These are phyloP conservation scores for Clarireedia hainanense DNA, from an alignment of 2,329 filamentous ascomycete species.

Conservation along the genomic window DNA sequence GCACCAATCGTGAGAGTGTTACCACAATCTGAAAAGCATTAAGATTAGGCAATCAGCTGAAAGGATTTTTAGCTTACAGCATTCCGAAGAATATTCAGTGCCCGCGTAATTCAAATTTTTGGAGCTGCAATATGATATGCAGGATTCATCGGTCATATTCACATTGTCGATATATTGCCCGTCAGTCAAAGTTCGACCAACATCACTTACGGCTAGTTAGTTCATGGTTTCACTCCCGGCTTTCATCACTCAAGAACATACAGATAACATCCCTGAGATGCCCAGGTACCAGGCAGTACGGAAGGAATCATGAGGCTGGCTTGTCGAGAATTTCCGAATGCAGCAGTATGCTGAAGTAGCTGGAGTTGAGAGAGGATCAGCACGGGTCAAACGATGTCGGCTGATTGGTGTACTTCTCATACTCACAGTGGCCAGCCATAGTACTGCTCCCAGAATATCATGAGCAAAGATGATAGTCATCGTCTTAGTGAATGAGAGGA, in stretches of 20 bases:
- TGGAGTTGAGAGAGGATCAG: neutral
- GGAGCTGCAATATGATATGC: conserved; percentile 21
- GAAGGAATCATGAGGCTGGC: conserved; percentile 3
- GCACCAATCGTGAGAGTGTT: conserved; percentile 14
- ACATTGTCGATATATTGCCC: conserved; percentile 13
- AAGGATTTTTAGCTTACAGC: conserved; percentile 18
- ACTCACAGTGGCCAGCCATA: neutral
- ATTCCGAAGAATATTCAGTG: conserved; percentile 23
- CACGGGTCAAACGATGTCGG: no score
- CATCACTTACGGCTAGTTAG: conserved; percentile 13
- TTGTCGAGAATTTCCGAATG: neutral
- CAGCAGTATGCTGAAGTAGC: neutral
- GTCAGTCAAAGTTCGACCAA: conserved; percentile 17
- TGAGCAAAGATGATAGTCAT: neutral
- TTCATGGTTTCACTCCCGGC: no score
- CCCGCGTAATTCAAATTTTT: conserved; percentile 23
- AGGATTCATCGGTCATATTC: conserved; percentile 23
- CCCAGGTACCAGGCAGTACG: conserved; percentile 18
- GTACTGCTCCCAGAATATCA: neutral
- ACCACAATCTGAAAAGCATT: conserved; percentile 18
- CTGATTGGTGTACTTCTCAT: no score
- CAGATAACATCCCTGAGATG: conserved; percentile 23
- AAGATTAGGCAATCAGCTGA: neutral
- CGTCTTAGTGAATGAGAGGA: neutral
- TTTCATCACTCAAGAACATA: conserved; percentile 4